Conservation (phyloP, 371 early-diverging fungal species). For the Mucor indicus region DNA sequence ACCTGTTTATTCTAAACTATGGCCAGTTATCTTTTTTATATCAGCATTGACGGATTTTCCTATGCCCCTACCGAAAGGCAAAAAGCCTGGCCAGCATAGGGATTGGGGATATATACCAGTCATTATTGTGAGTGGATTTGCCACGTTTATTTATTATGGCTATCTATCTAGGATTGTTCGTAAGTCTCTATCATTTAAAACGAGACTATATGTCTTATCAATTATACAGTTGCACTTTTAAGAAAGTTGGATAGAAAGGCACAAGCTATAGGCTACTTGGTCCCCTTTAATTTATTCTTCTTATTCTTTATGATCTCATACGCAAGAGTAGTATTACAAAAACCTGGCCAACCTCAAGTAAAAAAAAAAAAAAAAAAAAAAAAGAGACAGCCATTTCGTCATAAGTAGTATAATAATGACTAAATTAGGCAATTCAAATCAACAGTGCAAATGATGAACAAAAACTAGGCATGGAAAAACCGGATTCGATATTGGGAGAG, state of each 20-base stretch:
- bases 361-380: neutral
- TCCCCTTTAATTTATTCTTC: conserved; percentile 10
- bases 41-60: conserved; percentile 35
- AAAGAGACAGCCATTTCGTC: neutral
- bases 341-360: conserved; percentile 17
- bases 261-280: conserved; percentile 12
- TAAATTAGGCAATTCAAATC: neutral
- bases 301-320: conserved; percentile 18
- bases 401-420: neutral
- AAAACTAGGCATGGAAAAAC: neutral
- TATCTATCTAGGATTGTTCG: conserved; percentile 23
- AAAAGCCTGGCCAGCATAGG: conserved; percentile 33
- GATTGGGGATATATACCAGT: conserved; percentile 37
- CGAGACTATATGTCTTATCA: neutral
- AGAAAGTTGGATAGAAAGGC: neutral
- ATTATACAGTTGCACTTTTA: conserved; percentile 12
- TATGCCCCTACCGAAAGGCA: conserved; percentile 31
- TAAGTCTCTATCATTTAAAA: conserved; percentile 7
- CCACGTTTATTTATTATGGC: conserved; percentile 22
- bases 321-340: conserved; percentile 12
- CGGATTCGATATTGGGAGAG: conserved; percentile 23
- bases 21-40: conserved; percentile 31
- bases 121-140: conserved; percentile 18
- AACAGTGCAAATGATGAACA: no score
- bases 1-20: conserved; percentile 19